These are phyloP conservation scores for Brassica rapa DNA, from an alignment of 345 rosid genomes.

Conservation along the genomic window DNA sequence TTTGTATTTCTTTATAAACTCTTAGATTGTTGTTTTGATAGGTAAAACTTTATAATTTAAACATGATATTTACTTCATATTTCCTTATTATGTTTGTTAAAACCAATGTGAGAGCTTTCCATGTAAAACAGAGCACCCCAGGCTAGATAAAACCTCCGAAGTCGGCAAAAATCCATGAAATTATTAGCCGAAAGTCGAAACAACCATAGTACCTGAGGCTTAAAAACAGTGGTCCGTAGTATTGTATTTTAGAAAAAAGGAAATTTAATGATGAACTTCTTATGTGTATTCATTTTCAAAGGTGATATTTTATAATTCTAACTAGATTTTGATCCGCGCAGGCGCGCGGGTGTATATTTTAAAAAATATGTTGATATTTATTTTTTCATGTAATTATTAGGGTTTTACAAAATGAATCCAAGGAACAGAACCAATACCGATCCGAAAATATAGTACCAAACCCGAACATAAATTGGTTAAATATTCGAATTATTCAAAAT, in stretches of 20 bases:
- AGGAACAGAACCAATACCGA: no score
- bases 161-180: neutral
- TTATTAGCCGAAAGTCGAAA: neutral
- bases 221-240: neutral
- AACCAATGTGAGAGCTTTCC: neutral
- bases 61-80: neutral
- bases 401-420: no score
- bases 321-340: no score
- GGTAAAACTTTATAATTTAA: neutral
- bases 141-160: neutral
- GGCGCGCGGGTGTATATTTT: no score
- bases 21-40: neutral
- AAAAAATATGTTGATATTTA: no score
- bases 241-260: neutral
- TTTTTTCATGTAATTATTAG: no score
- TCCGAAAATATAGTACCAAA: no score
- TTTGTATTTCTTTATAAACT: neutral
- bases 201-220: neutral
- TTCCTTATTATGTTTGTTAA: neutral
- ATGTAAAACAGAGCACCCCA: neutral
- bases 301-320: neutral
- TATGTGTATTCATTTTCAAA: constrained; percentile 16
- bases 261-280: neutral
- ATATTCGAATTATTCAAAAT: no score
- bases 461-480: no score